Base-by-base conservation (phyloP, 2,329 filamentous ascomycete species). In the Penicillium sp. region DNA sequence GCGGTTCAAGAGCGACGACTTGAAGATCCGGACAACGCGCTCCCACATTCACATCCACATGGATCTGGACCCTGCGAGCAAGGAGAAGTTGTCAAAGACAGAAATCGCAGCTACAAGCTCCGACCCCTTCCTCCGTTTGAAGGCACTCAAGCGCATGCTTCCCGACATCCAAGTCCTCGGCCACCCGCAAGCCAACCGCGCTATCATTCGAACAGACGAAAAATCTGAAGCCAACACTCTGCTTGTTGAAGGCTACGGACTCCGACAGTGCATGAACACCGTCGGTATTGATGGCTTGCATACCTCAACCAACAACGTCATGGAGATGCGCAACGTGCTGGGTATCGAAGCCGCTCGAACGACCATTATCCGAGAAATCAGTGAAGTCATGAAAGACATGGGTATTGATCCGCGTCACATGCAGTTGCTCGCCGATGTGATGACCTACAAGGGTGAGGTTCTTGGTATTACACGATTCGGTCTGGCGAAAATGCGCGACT, bases 361-460 rank as follows among this genome's bases (percentile, higher is more conserved):
- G 3, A 96, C 93, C 7, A 98, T 99, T 72, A 91, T 95, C 54
- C 83, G 86, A 50, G 95, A 99, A 81, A 98, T 99, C 71, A 86
- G 85, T 57, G 84, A 85, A 56, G 95, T 98, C 73, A 99, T 98
- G 93, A 87, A 87, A 41, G 88, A 90, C 75, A 97, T 99, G 93
- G 89, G 88, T 77, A 98, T 99, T 71, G 95, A 99, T 78, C 94
- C 93, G 49, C 91, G 95, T 60, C 95, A 99, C 81, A 98, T 99
- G 93, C 91, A 97, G 76, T 86, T 99, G 19, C 87, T 99, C 1
- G 94, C 95, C 11, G 95, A 99, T 73, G 93, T 97, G 58, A 99
- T 99, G 95, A 98, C 95, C 0, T 98, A 94, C 85, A 98, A 97
- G 82, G 95, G 95, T 55, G 94, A 98, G 69, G 91, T 99, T 0